Evolutionary conservation across 441 rosid genomes (phyloP), one percentile per base, ranked within the genome.

Genomic region (Omphalea diandra): DNA sequence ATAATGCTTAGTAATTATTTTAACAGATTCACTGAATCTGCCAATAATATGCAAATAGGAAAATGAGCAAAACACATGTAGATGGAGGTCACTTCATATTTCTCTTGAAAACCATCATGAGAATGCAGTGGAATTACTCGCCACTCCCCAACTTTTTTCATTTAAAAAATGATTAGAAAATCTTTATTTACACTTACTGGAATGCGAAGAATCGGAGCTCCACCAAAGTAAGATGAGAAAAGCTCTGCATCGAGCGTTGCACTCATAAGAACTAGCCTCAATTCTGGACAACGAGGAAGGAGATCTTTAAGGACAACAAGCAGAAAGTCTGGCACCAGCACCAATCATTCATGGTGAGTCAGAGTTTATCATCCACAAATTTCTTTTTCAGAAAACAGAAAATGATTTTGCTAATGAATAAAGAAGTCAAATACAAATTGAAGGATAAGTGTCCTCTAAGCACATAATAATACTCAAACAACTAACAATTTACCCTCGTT

Each of bases 211-310:
- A 87, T 73, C 50, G 90, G 90, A 77, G 94, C 90, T 77, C 90
- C 94, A 64, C 81, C 84, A 84, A 93, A 93, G 83, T 89, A 93
- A 31, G 87, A 89, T 20, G 97, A 88, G 82, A 91, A 93, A 72
- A 91, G 91, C 79, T 93, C 96, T 22, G 97, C 89, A 79, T 93
- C 98, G 63, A 93, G 77, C 60, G 93, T 86, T 70, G 98, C 98
- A 75, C 98, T 93, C 98, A 93, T 93, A 86, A 93, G 81, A 84
- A 93, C 82, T 77, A 93, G 73, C 83, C 84, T 84, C 75, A 93
- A 68, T 74, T 93, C 97, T 65, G 91, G 89, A 65, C 98, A 90
- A 68, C 73, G 89, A 61, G 97, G 86, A 69, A 93, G 93, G 44
- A 93, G 92, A 79, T 93, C 96, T 82, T 87, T 91, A 50, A 93